Evolutionary conservation across 495 filamentous ascomycete species (phyloP).

Genomic region (Cetradonia linearis): DNA sequence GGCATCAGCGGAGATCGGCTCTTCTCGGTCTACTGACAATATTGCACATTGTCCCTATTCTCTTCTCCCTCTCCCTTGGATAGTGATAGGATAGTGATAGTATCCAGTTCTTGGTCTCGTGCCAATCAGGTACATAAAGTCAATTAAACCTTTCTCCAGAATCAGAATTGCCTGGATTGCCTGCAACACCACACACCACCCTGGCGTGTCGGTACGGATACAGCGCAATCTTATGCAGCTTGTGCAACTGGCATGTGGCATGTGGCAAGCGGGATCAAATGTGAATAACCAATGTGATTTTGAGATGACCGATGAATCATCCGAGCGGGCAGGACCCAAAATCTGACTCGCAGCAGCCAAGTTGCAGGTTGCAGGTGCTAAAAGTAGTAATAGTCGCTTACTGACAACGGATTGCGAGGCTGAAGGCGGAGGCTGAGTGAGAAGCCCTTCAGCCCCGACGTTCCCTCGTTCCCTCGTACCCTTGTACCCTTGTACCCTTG

Average conservation of each 20-base stretch:
- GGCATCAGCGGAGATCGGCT: constrained; percentile 12
- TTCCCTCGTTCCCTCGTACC: too few relatives aligned
- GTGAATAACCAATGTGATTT: neutral
- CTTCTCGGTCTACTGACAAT: neutral
- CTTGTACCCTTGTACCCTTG: too few relatives aligned
- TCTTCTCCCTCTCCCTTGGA: too few relatives aligned
- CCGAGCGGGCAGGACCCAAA: constrained; percentile 1
- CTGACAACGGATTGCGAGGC: constrained; percentile 5
- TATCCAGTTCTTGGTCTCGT: constrained; percentile 1
- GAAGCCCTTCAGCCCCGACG: too few relatives aligned
- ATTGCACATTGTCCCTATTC: too few relatives aligned
- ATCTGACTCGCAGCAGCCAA: neutral
- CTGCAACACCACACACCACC: neutral
- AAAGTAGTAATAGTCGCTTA: neutral
- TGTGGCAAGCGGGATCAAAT: neutral
- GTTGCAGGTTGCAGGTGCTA: neutral
- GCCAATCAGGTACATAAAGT: constrained; percentile 11
- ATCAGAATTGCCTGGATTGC: neutral
- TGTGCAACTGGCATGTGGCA: constrained; percentile 1
- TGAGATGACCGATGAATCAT: neutral
- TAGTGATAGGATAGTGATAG: too few relatives aligned
- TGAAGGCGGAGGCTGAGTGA: constrained; percentile 9
- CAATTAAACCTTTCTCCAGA: constrained; percentile 7
- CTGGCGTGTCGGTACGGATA: neutral
- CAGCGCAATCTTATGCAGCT: neutral